Base-by-base conservation (phyloP, 352 stramenopile genomes). In the Pythium periplocum region DNA sequence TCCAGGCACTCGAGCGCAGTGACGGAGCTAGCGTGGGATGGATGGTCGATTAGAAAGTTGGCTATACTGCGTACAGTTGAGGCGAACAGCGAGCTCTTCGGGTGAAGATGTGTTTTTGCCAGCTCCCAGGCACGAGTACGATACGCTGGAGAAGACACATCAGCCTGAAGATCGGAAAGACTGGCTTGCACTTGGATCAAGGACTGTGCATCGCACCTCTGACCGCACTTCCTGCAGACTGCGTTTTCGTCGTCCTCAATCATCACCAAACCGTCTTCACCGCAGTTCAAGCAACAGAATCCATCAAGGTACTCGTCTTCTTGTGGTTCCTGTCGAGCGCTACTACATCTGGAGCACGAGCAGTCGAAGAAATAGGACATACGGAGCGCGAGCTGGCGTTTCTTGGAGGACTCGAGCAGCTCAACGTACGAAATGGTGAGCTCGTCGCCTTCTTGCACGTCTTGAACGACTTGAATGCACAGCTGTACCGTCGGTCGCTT, bases 331-430 rank as follows among this genome's bases (percentile, higher is more conserved):
- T n/a, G 10, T 7, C 34, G 30, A 8, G 49, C 45, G 4, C 26
- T 5, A 1, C 33, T n/a, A 36, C 64, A 73, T 2, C 64, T 52
- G 8, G 12, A 2, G 50, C 81, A 92, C 6, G 62, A 8, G 45
- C 81, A 92, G 3, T 73, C 50, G 36, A 92, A 92, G 47, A 90
- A 92, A 42, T 90, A 90, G 41, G 78, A 92, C 4, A 59, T 52
- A 1, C 55, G 60, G 8, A 92, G 57, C 39, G 69, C 64, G 0
- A 9, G 52, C 48, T 61, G 69, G 35, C 78, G 70, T 5, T 45
- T 54, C 1, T 17, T n/a, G 0, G 69, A 77, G 4, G 73, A 78
- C 44, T 83, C 64, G 26, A 92, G 38, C 30, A 92, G 50, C 64
- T 92, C 81, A 3, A 86, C 51, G 53, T 92, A 92, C 34, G 81